Evolutionary conservation across 208 protist genomes (phyloP).

Genomic region (Acanthamoeba divionensis): DNA sequence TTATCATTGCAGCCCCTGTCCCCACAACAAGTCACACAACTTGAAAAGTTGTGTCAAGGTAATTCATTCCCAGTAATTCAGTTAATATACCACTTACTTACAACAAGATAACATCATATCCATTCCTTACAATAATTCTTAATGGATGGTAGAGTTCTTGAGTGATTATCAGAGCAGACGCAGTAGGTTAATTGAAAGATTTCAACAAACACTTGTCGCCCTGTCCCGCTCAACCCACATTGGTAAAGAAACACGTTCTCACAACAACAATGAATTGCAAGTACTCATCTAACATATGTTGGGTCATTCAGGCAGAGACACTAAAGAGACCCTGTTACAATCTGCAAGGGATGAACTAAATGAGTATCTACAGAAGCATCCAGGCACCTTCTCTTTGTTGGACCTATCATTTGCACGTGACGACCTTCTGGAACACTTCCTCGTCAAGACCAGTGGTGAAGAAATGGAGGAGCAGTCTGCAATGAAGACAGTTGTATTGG

Average conservation of each 20-base stretch:
- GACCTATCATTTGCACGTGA: not conserved
- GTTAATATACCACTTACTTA: not conserved
- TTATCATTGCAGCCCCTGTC: not conserved
- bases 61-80: not conserved
- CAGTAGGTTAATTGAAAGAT: not conserved
- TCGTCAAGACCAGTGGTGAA: not conserved
- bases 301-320: not conserved
- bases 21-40: not conserved
- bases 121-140: not conserved
- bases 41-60: not conserved
- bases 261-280: not conserved
- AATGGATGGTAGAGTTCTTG: not conserved
- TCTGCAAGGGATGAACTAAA: too few species aligned
- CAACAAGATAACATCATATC: not conserved
- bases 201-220: not conserved
- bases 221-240: too few species aligned
- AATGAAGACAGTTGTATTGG: constrained; percentile 6
- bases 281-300: not conserved
- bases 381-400: not conserved
- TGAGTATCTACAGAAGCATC: not conserved
- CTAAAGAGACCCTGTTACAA: not conserved
- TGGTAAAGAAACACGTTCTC: not conserved
- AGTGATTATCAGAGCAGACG: not conserved
- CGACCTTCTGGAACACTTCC: not conserved
- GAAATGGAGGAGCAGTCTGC: not conserved